Evolutionary conservation across 148 eudicot species (phyloP).

Genomic region (Suaeda aralocaspica): DNA sequence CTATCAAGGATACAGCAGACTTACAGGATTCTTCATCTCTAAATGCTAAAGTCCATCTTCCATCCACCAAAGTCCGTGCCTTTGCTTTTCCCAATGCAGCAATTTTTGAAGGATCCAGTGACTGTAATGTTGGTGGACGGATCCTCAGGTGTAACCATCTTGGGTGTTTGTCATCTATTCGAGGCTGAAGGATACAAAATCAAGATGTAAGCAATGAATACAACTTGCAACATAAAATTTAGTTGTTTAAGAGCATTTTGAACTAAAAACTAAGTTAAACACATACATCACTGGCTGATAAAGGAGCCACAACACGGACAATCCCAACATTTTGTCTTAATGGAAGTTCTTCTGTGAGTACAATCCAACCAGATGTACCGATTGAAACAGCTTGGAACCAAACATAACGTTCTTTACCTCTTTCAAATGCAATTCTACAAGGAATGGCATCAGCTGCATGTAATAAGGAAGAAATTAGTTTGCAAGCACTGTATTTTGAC

Average conservation of each 20-base stretch:
- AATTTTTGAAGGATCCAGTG: slow-evolving; percentile 35
- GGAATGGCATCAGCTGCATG: slow-evolving; percentile 86
- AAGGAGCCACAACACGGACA: slow-evolving; percentile 88
- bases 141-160: slow-evolving; percentile 94
- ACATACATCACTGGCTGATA: slow-evolving; percentile 86
- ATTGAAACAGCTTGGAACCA: slow-evolving; percentile 59
- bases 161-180: slow-evolving; percentile 74
- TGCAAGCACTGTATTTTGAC: not conserved
- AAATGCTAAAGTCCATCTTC: slow-evolving; percentile 97
- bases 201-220: not conserved
- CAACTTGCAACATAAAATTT: no score
- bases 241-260: not conserved
- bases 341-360: slow-evolving; percentile 82
- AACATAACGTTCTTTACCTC: slow-evolving; percentile 94
- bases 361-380: slow-evolving; percentile 81
- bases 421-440: slow-evolving; percentile 96
- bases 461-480: slow-evolving; percentile 1
- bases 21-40: slow-evolving; percentile 71
- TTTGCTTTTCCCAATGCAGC: slow-evolving; percentile 41
- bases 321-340: slow-evolving; percentile 51
- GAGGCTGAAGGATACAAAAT: slow-evolving; percentile 51
- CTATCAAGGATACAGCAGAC: slow-evolving; percentile 60
- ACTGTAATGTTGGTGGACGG: slow-evolving; percentile 72
- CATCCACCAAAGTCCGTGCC: slow-evolving; percentile 69
- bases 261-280: slow-evolving; percentile 2